Evolutionary conservation across 345 rosid genomes (phyloP).

Genomic region (Psidium guajava): DNA sequence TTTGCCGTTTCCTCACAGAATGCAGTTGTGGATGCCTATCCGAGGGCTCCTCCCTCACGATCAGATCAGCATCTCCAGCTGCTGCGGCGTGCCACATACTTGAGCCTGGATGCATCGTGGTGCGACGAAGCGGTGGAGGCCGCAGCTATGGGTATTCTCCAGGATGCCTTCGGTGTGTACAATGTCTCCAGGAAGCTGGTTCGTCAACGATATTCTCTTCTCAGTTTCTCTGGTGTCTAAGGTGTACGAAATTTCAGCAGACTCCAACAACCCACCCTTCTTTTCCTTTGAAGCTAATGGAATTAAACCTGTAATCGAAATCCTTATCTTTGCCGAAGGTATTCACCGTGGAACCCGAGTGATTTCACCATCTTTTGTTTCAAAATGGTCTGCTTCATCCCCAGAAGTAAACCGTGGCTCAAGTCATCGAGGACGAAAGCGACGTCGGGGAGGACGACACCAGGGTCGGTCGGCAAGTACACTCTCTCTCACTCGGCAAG

Average conservation of each 20-base stretch:
- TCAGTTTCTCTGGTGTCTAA: constrained; percentile 70
- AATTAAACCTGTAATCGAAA: constrained; percentile 87
- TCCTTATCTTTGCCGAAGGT: constrained; percentile 88
- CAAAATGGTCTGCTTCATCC: constrained; percentile 86
- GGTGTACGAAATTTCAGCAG: constrained; percentile 74
- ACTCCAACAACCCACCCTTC: constrained; percentile 98
- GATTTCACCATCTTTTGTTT: constrained; percentile 76
- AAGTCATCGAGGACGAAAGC: constrained; percentile 75
- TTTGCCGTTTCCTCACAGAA: too few species aligned
- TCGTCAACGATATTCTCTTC: constrained; percentile 73
- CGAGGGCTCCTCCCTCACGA: too few species aligned
- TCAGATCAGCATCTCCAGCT: too few species aligned
- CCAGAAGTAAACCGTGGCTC: constrained; percentile 69
- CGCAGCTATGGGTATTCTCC: too few species aligned
- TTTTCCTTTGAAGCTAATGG: constrained; percentile 76
- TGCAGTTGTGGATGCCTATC: too few species aligned
- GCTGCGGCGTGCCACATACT: too few species aligned
- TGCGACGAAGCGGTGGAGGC: too few species aligned
- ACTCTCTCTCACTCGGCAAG: constrained; percentile 80
- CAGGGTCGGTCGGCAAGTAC: constrained; percentile 67
- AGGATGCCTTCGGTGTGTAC: too few species aligned
- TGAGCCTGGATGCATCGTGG: too few species aligned
- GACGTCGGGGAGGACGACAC: constrained; percentile 87
- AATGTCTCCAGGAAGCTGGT: constrained; percentile 94
- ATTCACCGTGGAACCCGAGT: constrained; percentile 78